Evolutionary conservation across 2,329 filamentous ascomycete genomes (phyloP), one percentile per base, ranked within the genome.

Genomic region (Cadophora sp.): DNA sequence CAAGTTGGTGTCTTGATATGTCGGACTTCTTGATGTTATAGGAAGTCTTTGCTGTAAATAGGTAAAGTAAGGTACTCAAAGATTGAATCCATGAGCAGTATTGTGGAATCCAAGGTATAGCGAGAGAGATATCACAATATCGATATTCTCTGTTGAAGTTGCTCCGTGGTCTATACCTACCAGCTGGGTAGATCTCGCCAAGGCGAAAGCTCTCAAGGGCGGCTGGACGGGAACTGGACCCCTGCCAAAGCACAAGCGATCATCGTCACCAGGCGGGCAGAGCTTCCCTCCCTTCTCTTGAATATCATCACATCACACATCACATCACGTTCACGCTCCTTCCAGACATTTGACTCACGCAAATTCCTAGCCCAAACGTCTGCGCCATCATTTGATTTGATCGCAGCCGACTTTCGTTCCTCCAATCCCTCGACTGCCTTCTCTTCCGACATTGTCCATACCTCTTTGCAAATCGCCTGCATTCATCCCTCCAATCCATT

Each of bases 391-490:
- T 34, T 58, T 58, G 29, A 61, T 61, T 61, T 46, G 34, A 61
- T 24, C n/a, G 31, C 31, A 22, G 29, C n/a, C 55, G 58, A 27
- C 22, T n/a, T 3, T 46, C 22, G 12, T 55, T 34, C 43, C 37
- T 14, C 50, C 60, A 60, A 40, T 60, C 43, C 50, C 40, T 43
- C 46, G 24, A 43, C n/a, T 27, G n/a, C 24, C 16, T 51, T 50
- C 60, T 51, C 60, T 51, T 56, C 64, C 48, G 64, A 26, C 22
- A 55, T 11, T 51, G 12, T 64, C 61, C 61, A 59, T 34, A 34
- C 51, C 51, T 16, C 14, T 34, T 55, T 48, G 43, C 43, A 22
- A 34, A 6, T 55, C 51, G 19, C 40, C 22, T 50, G 31, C 46
- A 26, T 53, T 26, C 27, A 34, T 31, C 27, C 51, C 51, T 27